These are phyloP conservation scores for Xylariaceae sp. DNA, from an alignment of 2,329 filamentous ascomycete genomes.

Conservation along the genomic window DNA sequence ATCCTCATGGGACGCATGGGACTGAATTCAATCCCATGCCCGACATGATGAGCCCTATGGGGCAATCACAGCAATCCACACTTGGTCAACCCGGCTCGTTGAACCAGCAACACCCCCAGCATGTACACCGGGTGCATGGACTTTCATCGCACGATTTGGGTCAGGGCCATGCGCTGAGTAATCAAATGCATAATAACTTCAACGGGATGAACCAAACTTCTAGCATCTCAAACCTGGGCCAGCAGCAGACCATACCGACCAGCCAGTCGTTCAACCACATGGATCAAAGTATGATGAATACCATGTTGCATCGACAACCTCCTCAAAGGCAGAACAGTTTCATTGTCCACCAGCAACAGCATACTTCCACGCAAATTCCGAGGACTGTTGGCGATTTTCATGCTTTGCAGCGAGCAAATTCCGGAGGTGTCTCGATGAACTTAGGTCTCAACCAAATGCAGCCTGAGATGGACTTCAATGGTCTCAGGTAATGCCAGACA, in stretches of 20 bases:
- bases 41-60: conserved; percentile 50
- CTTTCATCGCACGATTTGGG: conserved; percentile 26
- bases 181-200: conserved; percentile 26
- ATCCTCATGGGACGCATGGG: conserved; percentile 38
- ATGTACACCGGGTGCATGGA: conserved; percentile 20
- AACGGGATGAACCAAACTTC: conserved; percentile 25
- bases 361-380: conserved; percentile 27
- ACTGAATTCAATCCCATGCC: conserved; percentile 45
- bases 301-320: conserved; percentile 30
- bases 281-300: conserved; percentile 24
- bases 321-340: conserved; percentile 37
- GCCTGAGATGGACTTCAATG: conserved; percentile 37
- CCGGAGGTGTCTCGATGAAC: conserved; percentile 34
- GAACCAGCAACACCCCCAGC: conserved; percentile 27
- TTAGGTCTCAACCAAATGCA: conserved; percentile 33
- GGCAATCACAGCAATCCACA: conserved; percentile 29
- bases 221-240: conserved; percentile 27
- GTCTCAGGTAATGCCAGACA: conserved; percentile 26
- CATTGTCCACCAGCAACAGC: conserved; percentile 30
- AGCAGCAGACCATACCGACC: conserved; percentile 23
- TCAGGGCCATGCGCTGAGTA: conserved; percentile 28
- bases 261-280: conserved; percentile 23
- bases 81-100: conserved; percentile 28
- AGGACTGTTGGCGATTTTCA: conserved; percentile 47
- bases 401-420: conserved; percentile 40